phyloP scores from a whole-genome alignment of 148 eudicot genomes.

The Arctostaphylos glauca region DNA sequence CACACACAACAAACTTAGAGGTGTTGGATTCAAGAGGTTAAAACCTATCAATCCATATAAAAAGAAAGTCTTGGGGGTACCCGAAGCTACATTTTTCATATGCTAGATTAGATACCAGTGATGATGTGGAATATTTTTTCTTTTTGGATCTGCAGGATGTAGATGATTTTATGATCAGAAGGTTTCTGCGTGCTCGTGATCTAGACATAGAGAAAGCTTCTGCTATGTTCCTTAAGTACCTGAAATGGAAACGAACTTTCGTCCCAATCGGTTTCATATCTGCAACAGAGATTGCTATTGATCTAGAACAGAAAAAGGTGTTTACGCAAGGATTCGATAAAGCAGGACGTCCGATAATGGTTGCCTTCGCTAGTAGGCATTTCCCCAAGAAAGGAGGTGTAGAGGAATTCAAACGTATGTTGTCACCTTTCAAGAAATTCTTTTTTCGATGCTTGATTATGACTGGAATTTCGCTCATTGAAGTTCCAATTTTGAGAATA shows the following conservation, averaged over 20 bases:
- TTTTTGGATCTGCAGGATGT: slow-evolving; percentile 39
- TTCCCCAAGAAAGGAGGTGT: slow-evolving; percentile 56
- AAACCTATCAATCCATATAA: not conserved
- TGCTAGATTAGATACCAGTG: not conserved
- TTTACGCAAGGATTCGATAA: slow-evolving; percentile 67
- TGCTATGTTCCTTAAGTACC: slow-evolving; percentile 50
- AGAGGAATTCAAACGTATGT: slow-evolving; percentile 79
- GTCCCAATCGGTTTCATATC: slow-evolving; percentile 65
- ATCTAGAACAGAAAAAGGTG: slow-evolving; percentile 63
- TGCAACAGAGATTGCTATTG: slow-evolving; percentile 43
- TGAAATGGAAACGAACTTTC: slow-evolving; percentile 57
- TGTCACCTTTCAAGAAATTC: not conserved
- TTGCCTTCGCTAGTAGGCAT: slow-evolving; percentile 54
- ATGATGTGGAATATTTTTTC: not conserved
- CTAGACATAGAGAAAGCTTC: slow-evolving; percentile 67
- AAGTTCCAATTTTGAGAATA: not conserved
- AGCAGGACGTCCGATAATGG: slow-evolving; percentile 53
- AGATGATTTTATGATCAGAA: slow-evolving; percentile 57
- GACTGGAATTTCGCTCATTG: not conserved
- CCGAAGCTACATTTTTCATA: not conserved
- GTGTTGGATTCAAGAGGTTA: too few species aligned
- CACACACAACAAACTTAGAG: too few species aligned
- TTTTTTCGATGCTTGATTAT: not conserved
- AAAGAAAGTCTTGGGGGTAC: not conserved
- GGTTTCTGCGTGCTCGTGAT: slow-evolving; percentile 81